Percentiles rank a stretch among this genome's conserved stretches.
phyloP scores from a whole-genome alignment of 2,329 filamentous ascomycete species.

The Calonectria honghensis region DNA sequence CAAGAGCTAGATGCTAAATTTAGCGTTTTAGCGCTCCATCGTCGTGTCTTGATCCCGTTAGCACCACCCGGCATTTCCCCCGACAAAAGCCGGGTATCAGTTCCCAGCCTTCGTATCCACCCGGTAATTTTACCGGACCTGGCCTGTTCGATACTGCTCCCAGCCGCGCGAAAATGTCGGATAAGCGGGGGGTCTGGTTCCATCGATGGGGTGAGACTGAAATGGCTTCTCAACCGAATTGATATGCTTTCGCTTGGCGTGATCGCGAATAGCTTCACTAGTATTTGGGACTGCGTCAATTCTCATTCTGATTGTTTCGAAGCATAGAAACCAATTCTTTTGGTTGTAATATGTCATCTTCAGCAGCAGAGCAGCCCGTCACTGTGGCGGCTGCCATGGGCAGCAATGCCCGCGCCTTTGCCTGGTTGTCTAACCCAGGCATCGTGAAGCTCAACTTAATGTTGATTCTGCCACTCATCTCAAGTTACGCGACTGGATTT shows the following conservation, averaged over 20 bases:
- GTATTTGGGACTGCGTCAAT: neutral
- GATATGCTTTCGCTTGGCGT: neutral
- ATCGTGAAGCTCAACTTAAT: conserved; percentile 35
- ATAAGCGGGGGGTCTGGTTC: neutral
- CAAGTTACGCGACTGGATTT: conserved; percentile 42
- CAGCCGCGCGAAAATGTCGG: neutral
- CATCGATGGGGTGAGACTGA: neutral
- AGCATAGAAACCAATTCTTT: neutral
- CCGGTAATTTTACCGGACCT: conserved; percentile 17
- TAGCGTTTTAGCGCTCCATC: neutral
- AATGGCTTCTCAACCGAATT: neutral
- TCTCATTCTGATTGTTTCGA: neutral
- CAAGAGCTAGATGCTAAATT: too few relatives aligned
- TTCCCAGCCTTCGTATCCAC: neutral
- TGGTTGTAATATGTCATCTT: neutral
- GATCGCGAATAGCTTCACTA: neutral
- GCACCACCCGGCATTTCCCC: neutral
- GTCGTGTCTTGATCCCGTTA: neutral
- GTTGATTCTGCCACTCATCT: conserved; percentile 29
- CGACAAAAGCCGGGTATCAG: neutral
- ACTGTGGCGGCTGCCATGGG: conserved; percentile 20
- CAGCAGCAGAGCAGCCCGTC: conserved; percentile 4
- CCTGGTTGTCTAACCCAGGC: conserved; percentile 27
- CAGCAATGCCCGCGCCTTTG: conserved; percentile 8
- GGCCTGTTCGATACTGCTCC: neutral